These are phyloP conservation scores for Maudiozyma serrabonitensis DNA, from an alignment of 805 yeast species.

Conservation along the genomic window DNA sequence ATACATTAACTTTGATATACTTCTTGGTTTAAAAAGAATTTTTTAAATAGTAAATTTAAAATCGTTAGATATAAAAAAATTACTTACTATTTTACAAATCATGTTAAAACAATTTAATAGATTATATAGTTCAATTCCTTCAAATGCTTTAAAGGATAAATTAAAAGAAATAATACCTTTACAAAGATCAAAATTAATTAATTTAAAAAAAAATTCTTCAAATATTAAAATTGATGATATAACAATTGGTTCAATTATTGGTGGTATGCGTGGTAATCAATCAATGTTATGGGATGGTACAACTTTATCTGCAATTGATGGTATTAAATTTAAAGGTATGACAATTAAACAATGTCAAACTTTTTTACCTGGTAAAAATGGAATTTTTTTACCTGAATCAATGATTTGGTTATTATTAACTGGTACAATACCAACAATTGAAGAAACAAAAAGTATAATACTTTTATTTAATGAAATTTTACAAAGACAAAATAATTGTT, in stretches of 20 bases:
- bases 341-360: slow-evolving; percentile 65
- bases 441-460: slow-evolving; percentile 47
- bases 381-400: slow-evolving; percentile 62
- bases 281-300: slow-evolving; percentile 77
- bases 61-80: too few relatives aligned
- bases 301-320: slow-evolving; percentile 63
- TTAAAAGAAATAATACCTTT: slow-evolving; percentile 33
- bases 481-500: slow-evolving; percentile 13
- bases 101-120: neutral
- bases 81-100: neutral
- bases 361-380: slow-evolving; percentile 38
- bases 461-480: slow-evolving; percentile 54
- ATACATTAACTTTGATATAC: too few relatives aligned
- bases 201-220: slow-evolving; percentile 32
- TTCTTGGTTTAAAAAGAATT: too few relatives aligned
- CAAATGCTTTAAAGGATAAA: slow-evolving; percentile 16
- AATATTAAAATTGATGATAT: slow-evolving; percentile 33
- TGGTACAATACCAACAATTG: slow-evolving; percentile 57
- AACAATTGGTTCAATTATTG: slow-evolving; percentile 38
- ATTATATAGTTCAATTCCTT: neutral
- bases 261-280: slow-evolving; percentile 76
- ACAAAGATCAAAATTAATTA: slow-evolving; percentile 31
- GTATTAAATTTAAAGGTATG: slow-evolving; percentile 70
- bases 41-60: too few relatives aligned
- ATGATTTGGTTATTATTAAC: slow-evolving; percentile 73